Evolutionary conservation across 2,329 filamentous ascomycete genomes (phyloP), one percentile per base, ranked within the genome.

Genomic region (Ophiostoma piceae): DNA sequence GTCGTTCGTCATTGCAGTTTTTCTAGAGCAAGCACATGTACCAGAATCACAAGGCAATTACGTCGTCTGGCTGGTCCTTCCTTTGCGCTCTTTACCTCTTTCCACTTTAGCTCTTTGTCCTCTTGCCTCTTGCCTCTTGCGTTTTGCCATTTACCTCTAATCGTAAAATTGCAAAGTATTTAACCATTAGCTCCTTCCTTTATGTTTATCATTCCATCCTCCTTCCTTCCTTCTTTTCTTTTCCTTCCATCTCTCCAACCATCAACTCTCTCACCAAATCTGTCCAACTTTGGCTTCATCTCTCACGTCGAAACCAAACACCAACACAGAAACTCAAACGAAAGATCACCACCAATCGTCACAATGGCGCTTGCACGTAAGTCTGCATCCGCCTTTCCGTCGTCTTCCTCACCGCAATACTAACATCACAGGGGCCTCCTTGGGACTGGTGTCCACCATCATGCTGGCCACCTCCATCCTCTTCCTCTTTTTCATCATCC

Each of bases 401-500:
- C 39, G 37, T 65, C 32, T 51, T 9, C 60, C 51, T n/a, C n/a
- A n/a, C 35, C 64, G 60, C 26, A 29, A 22, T 43, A 29, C 64
- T 68, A 54, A 71, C 66, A 26, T 19, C 2, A 2, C 72, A 84
- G 82, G 82, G 75, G 78, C 79, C 35, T 74, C 77, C 67, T 74
- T 84, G 60, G 80, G 81, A 75, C 74, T 82, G 51, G 75, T 76
- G 62, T 83, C 79, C 77, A 76, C 85, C 70, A 54, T 85, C 74
- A 80, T 88, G 74, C 79, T 86, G 73, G 82, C 79, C 71, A 79
- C 78, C 67, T 83, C 85, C 43, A 79, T 86, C 62, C 79, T 87
- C 41, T 77, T 88, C 75, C 81, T 87, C 68, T 84, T 84, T 78
- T 87, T 88, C 80, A 78, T 87, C 74, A 83, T 89, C 75, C 82